Evolutionary conservation across 2,329 filamentous ascomycete species (phyloP).

Genomic region (Penicillium sp.): DNA sequence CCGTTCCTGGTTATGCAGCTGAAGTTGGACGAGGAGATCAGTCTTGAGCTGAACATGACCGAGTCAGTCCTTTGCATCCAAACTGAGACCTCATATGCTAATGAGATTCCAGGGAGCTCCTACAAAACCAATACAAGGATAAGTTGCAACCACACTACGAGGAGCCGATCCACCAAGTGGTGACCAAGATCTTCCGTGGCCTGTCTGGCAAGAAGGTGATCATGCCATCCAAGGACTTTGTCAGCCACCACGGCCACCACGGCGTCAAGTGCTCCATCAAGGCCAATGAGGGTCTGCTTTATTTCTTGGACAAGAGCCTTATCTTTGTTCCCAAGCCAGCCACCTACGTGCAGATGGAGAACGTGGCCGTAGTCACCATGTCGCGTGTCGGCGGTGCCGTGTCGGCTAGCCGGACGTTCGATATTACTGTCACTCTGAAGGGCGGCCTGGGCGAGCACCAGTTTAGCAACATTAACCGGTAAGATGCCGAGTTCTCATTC

Average conservation of each 20-base stretch:
- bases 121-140: slow-evolving; percentile 83
- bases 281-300: slow-evolving; percentile 94
- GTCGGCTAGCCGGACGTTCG: slow-evolving; percentile 91
- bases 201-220: slow-evolving; percentile 93
- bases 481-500: slow-evolving; percentile 18
- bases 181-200: slow-evolving; percentile 92
- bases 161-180: slow-evolving; percentile 85
- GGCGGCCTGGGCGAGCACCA: slow-evolving; percentile 81
- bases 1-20: slow-evolving; percentile 99
- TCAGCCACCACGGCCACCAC: slow-evolving; percentile 85
- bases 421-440: slow-evolving; percentile 92
- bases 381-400: slow-evolving; percentile 92
- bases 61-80: slow-evolving; percentile 49
- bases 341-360: slow-evolving; percentile 94
- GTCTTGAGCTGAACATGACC: slow-evolving; percentile 92
- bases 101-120: slow-evolving; percentile 56
- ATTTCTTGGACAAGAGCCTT: slow-evolving; percentile 96
- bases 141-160: slow-evolving; percentile 89
- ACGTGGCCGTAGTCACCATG: slow-evolving; percentile 87
- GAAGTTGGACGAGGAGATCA: slow-evolving; percentile 96
- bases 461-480: slow-evolving; percentile 98
- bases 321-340: slow-evolving; percentile 99
- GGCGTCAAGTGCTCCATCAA: slow-evolving; percentile 99
- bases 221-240: slow-evolving; percentile 89
- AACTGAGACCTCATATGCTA: slow-evolving; percentile 4